Evolutionary conservation across 2,329 filamentous ascomycete species (phyloP).

Genomic region (Trichoderma sp.): DNA sequence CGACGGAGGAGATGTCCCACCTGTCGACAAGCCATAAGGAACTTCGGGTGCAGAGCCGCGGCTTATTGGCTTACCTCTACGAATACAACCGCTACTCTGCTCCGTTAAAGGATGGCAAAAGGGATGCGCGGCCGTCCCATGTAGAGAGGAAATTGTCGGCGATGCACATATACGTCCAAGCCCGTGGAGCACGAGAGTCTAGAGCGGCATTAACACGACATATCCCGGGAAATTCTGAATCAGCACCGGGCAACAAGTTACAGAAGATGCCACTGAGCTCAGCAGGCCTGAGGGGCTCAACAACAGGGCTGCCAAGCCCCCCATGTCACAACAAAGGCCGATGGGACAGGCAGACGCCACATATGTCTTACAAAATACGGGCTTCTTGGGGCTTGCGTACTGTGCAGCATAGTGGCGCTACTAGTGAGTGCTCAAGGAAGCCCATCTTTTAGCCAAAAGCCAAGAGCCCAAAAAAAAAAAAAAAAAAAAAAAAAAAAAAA

Average conservation of each 20-base stretch:
- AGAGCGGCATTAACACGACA: background rate
- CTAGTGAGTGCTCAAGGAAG: background rate
- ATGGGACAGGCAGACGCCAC: background rate
- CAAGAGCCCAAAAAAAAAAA: no score
- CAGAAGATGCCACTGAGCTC: background rate
- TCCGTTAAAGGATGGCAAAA: background rate
- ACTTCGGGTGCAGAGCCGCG: background rate
- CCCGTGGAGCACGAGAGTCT: background rate
- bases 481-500: no score
- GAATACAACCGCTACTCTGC: background rate
- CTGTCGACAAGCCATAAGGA: background rate
- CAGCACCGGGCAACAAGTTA: background rate
- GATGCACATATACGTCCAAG: background rate
- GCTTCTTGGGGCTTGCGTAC: background rate
- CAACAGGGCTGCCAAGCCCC: background rate
- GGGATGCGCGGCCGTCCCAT: constrained; percentile 5
- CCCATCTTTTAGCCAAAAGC: background rate
- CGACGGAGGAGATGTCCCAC: background rate
- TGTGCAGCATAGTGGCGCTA: no score
- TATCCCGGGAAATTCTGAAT: background rate
- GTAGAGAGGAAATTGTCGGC: background rate
- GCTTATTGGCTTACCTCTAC: background rate
- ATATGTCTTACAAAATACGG: background rate
- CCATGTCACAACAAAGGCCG: constrained; percentile 2
- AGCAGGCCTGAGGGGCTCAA: constrained; percentile 13